Conservation (phyloP, 805 yeast species). For the Priceomyces carsonii region DNA sequence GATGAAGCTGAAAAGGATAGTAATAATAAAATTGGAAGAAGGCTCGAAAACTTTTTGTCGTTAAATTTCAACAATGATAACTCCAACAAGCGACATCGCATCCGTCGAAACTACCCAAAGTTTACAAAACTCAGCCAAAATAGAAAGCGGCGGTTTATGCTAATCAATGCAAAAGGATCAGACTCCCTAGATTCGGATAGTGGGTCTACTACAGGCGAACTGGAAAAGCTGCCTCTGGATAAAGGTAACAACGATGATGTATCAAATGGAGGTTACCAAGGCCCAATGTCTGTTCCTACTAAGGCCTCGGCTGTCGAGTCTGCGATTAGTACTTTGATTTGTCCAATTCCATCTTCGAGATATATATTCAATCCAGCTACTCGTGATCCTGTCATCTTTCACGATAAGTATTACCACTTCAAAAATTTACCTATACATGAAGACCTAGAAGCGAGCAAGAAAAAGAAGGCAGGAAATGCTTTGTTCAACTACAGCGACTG, state of each 20-base stretch:
- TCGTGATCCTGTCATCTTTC: conserved; percentile 41
- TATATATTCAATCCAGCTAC: conserved; percentile 34
- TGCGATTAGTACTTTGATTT: conserved; percentile 38
- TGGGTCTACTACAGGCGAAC: background rate
- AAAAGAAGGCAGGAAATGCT: conserved; percentile 8
- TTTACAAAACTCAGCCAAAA: conserved; percentile 2
- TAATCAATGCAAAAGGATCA: conserved; percentile 2
- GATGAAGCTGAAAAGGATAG: conserved; percentile 13
- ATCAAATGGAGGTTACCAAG: background rate
- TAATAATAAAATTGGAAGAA: conserved; percentile 6
- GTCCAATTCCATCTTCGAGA: conserved; percentile 38
- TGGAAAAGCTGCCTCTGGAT: background rate
- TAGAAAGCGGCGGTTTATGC: background rate
- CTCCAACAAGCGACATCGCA: background rate
- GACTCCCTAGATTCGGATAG: conserved; percentile 1
- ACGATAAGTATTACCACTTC: conserved; percentile 41
- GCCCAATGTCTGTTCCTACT: conserved; percentile 35
- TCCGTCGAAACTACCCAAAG: background rate
- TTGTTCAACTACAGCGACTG: conserved; percentile 31
- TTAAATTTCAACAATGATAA: conserved; percentile 13
- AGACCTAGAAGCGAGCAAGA: conserved; percentile 17
- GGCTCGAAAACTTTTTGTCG: conserved; percentile 17
- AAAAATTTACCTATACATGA: conserved; percentile 23
- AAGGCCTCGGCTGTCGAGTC: conserved; percentile 45
- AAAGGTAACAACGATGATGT: background rate